phyloP scores from a whole-genome alignment of 257 asterid genomes.

The Linderniella brevidens region DNA sequence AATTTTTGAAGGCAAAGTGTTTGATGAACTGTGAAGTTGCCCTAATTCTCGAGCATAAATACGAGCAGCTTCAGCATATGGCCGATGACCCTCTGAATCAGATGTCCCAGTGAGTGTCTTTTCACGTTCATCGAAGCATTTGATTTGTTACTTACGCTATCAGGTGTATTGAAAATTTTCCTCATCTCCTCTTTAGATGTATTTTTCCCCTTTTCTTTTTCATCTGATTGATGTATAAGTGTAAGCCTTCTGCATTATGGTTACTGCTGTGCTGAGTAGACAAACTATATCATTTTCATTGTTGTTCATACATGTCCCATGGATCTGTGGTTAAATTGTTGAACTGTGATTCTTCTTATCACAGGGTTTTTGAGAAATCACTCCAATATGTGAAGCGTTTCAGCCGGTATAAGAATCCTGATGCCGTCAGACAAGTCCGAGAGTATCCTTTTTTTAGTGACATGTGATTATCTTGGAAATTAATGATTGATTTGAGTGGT shows the following conservation, averaged over 20 bases:
- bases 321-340: neutral
- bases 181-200: too few relatives aligned
- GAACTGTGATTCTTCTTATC: slow-evolving; percentile 10
- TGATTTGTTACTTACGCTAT: too few relatives aligned
- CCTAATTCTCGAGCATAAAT: slow-evolving; percentile 76
- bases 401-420: slow-evolving; percentile 94
- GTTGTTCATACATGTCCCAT: too few relatives aligned
- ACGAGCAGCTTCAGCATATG: slow-evolving; percentile 94
- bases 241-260: too few relatives aligned
- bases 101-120: slow-evolving; percentile 62
- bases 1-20: slow-evolving; percentile 86
- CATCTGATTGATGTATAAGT: too few relatives aligned
- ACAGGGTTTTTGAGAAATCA: slow-evolving; percentile 95
- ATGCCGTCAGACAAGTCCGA: slow-evolving; percentile 97
- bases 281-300: too few relatives aligned
- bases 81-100: slow-evolving; percentile 83
- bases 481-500: neutral
- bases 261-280: too few relatives aligned
- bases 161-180: too few relatives aligned
- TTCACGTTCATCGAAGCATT: neutral
- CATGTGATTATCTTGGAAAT: neutral
- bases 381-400: slow-evolving; percentile 95
- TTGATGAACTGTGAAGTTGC: slow-evolving; percentile 93
- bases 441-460: slow-evolving; percentile 49
- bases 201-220: too few relatives aligned